Evolutionary conservation across 345 rosid genomes (phyloP), one percentile per base, ranked within the genome.

Genomic region (Sonneratia caseolaris): DNA sequence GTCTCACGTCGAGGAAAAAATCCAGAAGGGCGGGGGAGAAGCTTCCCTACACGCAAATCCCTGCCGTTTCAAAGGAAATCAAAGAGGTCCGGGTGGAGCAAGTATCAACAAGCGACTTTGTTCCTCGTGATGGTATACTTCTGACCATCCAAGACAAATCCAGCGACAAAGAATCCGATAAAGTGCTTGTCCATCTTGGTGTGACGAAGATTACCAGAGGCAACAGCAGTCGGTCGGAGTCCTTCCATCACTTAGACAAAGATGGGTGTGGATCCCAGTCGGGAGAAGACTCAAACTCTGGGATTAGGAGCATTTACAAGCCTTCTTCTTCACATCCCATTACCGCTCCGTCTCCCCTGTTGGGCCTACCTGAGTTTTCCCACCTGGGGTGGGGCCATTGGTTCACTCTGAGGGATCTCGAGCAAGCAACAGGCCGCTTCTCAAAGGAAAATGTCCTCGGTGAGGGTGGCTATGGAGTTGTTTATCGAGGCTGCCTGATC

Each of bases 61-160:
- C 97, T 18, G 55, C 86, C 21, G 86, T 92, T 70, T 94, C 97
- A 0, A 92, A 94, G 79, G 98, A 94, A 82, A 94, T 94, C 68
- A 91, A 89, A 84, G 98, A 94, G 76, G 96, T 92, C 27, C 80
- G 89, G 51, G 91, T 92, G 76, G 98, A 94, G 75, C 97, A 90
- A 73, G 84, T 86, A n/a, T 83, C 93, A 14, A 56, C 84, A 6
- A 81, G 76, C 76, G 85, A 89, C 74, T 90, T 92, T 77, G 85
- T 78, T 65, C 96, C 93, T 10, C 79, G 78, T 27, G 93, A 88
- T 37, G 93, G 96, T n/a, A 84, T 88, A 70, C 91, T 90, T 64
- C 86, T 88, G 43, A 85, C 88, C 42, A 88, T 90, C 76, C 91
- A 86, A 68, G 95, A 88, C 70, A 87, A 86, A 68, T 74, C 85